Percentiles rank a stretch among this genome's conserved stretches.
phyloP scores from a whole-genome alignment of 306 rosid genomes.

The Pterocarpus santalinus region DNA sequence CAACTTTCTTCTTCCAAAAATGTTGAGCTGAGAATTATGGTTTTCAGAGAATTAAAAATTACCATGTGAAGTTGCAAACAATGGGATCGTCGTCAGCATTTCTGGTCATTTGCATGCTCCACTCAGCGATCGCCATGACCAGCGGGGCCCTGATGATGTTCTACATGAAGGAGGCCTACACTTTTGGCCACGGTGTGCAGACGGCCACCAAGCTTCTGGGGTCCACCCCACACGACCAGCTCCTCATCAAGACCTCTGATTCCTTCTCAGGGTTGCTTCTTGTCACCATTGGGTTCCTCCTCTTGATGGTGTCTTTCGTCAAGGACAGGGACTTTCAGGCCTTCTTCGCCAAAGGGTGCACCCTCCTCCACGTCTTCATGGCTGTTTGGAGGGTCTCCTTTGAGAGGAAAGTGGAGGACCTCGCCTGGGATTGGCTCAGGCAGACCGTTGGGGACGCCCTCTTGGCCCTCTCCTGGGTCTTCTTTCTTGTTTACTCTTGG shows the following conservation, averaged over 20 bases:
- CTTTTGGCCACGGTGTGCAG: conserved; percentile 79
- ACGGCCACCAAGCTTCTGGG: conserved; percentile 81
- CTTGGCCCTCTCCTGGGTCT: conserved; percentile 86
- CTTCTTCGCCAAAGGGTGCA: conserved; percentile 87
- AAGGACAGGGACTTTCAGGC: conserved; percentile 78
- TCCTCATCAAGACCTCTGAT: conserved; percentile 88
- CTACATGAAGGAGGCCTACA: conserved; percentile 87
- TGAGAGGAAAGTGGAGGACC: conserved; percentile 84
- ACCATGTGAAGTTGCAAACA: background rate
- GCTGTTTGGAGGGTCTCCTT: conserved; percentile 86
- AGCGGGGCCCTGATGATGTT: conserved; percentile 91
- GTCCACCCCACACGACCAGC: conserved; percentile 93
- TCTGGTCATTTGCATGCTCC: conserved; percentile 79
- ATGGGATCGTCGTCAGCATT: conserved; percentile 68
- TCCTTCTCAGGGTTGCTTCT: conserved; percentile 90
- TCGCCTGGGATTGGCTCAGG: conserved; percentile 91
- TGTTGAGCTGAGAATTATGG: background rate
- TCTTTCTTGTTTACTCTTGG: conserved; percentile 87
- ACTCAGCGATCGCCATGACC: conserved; percentile 71
- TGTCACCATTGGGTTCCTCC: conserved; percentile 77
- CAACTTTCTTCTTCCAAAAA: background rate
- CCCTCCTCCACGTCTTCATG: conserved; percentile 75
- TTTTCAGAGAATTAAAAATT: background rate
- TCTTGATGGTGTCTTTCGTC: conserved; percentile 89
- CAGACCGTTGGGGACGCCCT: conserved; percentile 86